Evolutionary conservation across 257 asterid species (phyloP).

Genomic region (Ocimum tenuiflorum): DNA sequence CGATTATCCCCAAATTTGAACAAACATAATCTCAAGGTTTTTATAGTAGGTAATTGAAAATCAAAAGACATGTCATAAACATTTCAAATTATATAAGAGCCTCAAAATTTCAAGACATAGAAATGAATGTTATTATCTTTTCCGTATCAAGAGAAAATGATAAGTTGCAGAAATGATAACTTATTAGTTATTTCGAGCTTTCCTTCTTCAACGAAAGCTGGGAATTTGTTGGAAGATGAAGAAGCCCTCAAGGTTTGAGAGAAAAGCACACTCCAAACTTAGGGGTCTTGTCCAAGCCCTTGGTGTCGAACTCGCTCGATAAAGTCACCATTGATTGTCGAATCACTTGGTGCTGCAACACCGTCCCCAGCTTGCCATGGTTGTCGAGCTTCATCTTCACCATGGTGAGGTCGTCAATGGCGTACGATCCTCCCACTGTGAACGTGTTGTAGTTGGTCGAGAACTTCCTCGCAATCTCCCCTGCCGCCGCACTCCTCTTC

Average conservation of each 20-base stretch:
- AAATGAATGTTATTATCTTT: too few relatives aligned
- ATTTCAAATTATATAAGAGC: too few relatives aligned
- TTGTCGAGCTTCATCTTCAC: constrained; percentile 57
- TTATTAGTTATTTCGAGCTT: constrained; percentile 33
- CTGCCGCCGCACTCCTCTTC: constrained; percentile 49
- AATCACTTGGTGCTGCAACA: constrained; percentile 56
- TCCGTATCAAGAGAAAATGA: too few relatives aligned
- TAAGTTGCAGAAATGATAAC: neutral
- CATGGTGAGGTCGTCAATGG: constrained; percentile 38
- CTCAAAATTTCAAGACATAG: too few relatives aligned
- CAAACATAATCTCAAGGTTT: too few relatives aligned
- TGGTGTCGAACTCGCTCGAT: constrained; percentile 60
- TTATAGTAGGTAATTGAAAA: too few relatives aligned
- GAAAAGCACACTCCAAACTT: constrained; percentile 52
- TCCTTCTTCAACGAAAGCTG: neutral
- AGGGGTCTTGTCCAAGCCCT: constrained; percentile 52
- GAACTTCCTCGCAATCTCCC: constrained; percentile 53
- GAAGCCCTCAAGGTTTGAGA: constrained; percentile 41
- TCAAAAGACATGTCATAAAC: too few relatives aligned
- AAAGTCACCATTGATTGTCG: constrained; percentile 42
- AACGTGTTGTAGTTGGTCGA: constrained; percentile 56
- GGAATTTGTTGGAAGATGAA: neutral
- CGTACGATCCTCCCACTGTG: constrained; percentile 56
- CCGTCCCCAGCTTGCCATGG: constrained; percentile 47
- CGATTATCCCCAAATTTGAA: too few relatives aligned